Conservation (phyloP, 805 yeast genomes). For the Yarrowia sp. region DNA sequence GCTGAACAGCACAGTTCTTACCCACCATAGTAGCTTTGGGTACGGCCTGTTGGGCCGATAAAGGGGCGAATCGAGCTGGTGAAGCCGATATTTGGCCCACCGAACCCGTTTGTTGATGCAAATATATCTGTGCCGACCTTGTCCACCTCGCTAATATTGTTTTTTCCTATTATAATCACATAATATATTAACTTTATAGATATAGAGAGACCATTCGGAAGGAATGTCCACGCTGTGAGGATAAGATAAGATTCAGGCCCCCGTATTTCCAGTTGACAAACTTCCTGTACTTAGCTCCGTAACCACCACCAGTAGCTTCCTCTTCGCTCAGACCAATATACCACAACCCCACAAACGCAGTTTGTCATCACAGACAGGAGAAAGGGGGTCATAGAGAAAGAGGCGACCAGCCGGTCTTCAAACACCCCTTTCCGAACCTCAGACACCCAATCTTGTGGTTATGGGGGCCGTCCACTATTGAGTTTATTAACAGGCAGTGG, state of each 20-base stretch:
- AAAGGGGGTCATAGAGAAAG: no score
- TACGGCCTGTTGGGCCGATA: neutral
- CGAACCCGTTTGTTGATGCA: no score
- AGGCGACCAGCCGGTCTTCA: no score
- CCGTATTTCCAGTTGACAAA: slow-evolving; percentile 3
- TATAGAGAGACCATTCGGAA: no score
- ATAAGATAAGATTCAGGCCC: neutral
- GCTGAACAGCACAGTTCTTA: neutral
- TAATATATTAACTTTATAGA: no score
- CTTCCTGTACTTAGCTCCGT: neutral
- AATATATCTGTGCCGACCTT: no score
- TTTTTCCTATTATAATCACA: no score
- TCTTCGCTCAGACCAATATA: neutral
- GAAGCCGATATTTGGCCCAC: neutral
- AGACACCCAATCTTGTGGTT: neutral
- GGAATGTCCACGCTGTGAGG: no score
- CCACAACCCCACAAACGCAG: slow-evolving; percentile 5
- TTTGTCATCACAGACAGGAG: neutral
- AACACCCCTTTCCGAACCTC: no score
- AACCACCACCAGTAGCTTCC: neutral
- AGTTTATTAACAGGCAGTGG: no score
- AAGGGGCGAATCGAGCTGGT: no score
- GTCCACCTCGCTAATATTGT: neutral
- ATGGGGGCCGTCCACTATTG: no score
- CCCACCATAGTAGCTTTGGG: neutral